These are phyloP conservation scores for Claviceps paspali DNA, from an alignment of 2,329 filamentous ascomycete genomes.

Conservation along the genomic window DNA sequence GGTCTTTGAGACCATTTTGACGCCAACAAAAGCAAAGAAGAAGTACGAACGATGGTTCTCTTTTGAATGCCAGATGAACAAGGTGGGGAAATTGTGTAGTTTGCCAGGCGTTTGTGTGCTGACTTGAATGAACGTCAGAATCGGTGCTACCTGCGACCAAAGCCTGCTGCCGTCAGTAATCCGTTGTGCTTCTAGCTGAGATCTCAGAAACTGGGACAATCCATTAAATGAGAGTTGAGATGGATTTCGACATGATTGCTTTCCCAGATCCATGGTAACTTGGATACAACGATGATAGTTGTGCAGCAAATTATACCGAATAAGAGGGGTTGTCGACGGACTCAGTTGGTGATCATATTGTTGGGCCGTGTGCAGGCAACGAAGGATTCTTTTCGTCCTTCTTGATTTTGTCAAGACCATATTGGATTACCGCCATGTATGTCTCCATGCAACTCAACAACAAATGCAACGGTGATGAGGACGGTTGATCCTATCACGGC, in stretches of 20 bases:
- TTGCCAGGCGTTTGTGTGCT: constrained; percentile 9
- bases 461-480: background rate
- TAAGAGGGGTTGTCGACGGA: constrained; percentile 13
- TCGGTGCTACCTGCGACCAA: constrained; percentile 16
- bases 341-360: constrained; percentile 23
- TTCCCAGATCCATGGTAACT: constrained; percentile 13
- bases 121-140: constrained; percentile 20
- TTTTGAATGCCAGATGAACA: constrained; percentile 23
- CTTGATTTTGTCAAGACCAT: constrained; percentile 14
- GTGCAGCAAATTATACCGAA: constrained; percentile 17
- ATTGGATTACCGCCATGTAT: constrained; percentile 4
- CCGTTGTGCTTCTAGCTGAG: constrained; percentile 13
- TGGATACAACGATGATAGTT: constrained; percentile 16
- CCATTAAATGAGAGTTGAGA: constrained; percentile 6
- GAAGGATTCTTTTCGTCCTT: constrained; percentile 22
- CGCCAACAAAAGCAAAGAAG: constrained; percentile 24
- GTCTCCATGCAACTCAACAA: constrained; percentile 1
- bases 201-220: constrained; percentile 13
- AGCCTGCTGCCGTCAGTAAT: constrained; percentile 16
- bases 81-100: constrained; percentile 18
- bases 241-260: constrained; percentile 14
- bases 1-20: constrained; percentile 26
- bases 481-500: background rate
- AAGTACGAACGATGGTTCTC: constrained; percentile 22
- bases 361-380: constrained; percentile 17